Percentiles rank a stretch among this genome's conserved stretches.
These are phyloP conservation scores for Candida arabinofermentans DNA, from an alignment of 805 yeast species.

Conservation along the genomic window DNA sequence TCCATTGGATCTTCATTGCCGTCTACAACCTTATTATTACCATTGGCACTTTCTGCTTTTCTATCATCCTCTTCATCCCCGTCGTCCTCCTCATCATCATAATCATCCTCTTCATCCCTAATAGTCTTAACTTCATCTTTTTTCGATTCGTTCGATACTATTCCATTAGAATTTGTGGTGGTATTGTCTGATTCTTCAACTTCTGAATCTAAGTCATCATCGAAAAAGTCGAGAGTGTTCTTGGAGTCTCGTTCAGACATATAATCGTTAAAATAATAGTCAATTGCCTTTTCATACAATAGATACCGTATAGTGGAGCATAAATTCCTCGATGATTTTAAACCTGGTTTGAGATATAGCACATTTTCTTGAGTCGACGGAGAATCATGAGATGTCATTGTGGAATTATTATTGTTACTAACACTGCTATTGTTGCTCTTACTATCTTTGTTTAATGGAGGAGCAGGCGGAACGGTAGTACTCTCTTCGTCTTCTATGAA, in stretches of 20 bases:
- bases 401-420: background rate
- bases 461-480: background rate
- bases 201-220: constrained; percentile 29
- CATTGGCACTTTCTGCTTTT: background rate
- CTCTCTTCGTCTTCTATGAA: constrained; percentile 16
- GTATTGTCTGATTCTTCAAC: constrained; percentile 27
- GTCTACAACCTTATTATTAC: background rate
- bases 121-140: constrained; percentile 3
- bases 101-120: constrained; percentile 29
- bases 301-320: constrained; percentile 65
- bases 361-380: constrained; percentile 25
- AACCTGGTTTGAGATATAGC: constrained; percentile 43
- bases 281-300: constrained; percentile 69
- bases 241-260: too few species aligned
- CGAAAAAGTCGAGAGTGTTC: too few species aligned
- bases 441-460: background rate
- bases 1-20: constrained; percentile 1
- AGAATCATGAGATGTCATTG: background rate
- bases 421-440: background rate
- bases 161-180: constrained; percentile 7
- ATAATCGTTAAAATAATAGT: constrained; percentile 25
- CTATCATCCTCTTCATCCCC: constrained; percentile 13
- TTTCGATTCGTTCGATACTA: constrained; percentile 1
- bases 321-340: constrained; percentile 46
- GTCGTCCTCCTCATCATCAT: constrained; percentile 31